A percentile compares a stretch with the other conserved stretches of the same genome.
phyloP scores from a whole-genome alignment of 331 rosid species.

The Rhamnella rubrinervis region DNA sequence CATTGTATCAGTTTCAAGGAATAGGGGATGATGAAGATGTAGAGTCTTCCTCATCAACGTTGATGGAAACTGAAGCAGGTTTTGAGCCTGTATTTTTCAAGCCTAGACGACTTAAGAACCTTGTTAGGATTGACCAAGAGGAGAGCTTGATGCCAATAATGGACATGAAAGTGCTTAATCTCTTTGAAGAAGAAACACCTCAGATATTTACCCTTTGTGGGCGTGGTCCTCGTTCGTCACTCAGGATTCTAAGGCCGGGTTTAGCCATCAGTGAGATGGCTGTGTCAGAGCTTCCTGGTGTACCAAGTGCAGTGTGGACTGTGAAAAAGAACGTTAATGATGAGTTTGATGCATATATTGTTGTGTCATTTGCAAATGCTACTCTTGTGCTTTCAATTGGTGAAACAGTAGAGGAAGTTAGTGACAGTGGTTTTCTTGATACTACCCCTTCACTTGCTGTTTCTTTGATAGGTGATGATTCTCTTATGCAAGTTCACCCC shows the following conservation, averaged over 20 bases:
- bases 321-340: conserved; percentile 88
- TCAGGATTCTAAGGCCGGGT: conserved; percentile 95
- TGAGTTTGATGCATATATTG: conserved; percentile 93
- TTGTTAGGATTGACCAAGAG: conserved; percentile 88
- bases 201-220: conserved; percentile 91
- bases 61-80: conserved; percentile 91
- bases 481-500: conserved; percentile 99
- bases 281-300: conserved; percentile 95
- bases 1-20: conserved; percentile 78
- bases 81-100: conserved; percentile 88
- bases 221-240: conserved; percentile 93
- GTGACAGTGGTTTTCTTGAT: conserved; percentile 93
- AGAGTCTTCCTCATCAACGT: conserved; percentile 77
- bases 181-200: conserved; percentile 95
- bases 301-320: conserved; percentile 96
- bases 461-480: conserved; percentile 96
- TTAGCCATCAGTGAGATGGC: conserved; percentile 97
- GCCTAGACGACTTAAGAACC: conserved; percentile 85
- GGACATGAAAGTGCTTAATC: conserved; percentile 89
- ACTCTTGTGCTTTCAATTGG: conserved; percentile 98
- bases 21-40: conserved; percentile 92
- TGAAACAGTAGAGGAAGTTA: conserved; percentile 97
- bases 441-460: conserved; percentile 94
- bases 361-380: conserved; percentile 90
- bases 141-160: conserved; percentile 92